Base-by-base conservation (phyloP, 306 rosid species). In the Phaseolus lunatus region DNA sequence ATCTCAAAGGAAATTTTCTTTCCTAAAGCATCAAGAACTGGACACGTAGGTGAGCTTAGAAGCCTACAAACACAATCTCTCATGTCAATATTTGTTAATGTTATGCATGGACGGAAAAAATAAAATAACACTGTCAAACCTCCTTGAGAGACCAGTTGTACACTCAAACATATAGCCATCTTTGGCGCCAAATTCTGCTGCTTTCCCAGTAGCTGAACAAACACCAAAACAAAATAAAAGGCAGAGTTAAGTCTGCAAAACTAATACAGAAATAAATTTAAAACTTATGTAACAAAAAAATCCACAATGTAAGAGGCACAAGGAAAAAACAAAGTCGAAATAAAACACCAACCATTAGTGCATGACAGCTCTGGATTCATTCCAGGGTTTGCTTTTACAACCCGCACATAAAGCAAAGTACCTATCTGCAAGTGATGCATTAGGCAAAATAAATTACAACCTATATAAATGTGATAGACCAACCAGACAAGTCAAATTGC, bases 311-410 rank as follows among this genome's bases (percentile, higher is more conserved):
- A 48, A 52, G 41, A 59, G 54, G 61, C 37, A 52, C 14, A 1
- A 3, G 23, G 59, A 61, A 41, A 14, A 41, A 31, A 53, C 41
- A 41, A 53, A 26, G 20, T 66, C 6, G 5, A 41, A 29, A 72
- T 45, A 67, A 45, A 79, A 72, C 48, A 83, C 91, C 39, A 58
- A 96, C 99, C 98, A 83, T 92, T 96, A 14, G 87, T 91, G 79
- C 99, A 96, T 54, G 99, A 81, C 66, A 96, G 81, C 80, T 92
- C 98, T 6, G 99, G 98, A 86, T 92, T 96, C 90, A 92, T 85
- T 81, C 92, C 92, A 50, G 91, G 91, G 83, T 84, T 96, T 76
- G 92, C 97, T 82, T 88, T 92, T 70, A 86, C 98, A 29, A 96
- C 88, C 70, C 98, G 89, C 56, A 83, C 89, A 35, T 89, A 92